These are phyloP conservation scores for Austroboletus olivaceoglutinosus DNA, from an alignment of 1,284 basidiomycete genomes.

Conservation along the genomic window DNA sequence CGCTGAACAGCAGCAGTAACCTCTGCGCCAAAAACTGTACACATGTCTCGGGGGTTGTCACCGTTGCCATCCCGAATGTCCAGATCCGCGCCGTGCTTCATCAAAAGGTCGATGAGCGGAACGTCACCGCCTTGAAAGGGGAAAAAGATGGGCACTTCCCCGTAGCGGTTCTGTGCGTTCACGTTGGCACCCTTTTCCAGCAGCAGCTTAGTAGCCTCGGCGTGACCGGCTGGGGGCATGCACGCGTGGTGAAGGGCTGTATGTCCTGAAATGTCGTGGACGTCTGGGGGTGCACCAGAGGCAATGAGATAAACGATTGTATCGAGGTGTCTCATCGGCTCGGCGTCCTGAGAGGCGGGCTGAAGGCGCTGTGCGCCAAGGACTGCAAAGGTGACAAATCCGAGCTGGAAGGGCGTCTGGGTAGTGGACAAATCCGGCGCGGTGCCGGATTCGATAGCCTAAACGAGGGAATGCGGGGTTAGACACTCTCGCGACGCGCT, in stretches of 20 bases:
- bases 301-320: constrained; percentile 44
- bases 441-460: constrained; percentile 40
- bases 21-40: constrained; percentile 40
- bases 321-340: constrained; percentile 32
- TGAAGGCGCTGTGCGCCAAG: constrained; percentile 44
- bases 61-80: constrained; percentile 49
- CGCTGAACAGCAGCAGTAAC: constrained; percentile 47
- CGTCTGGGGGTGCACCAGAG: constrained; percentile 41
- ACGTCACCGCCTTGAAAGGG: constrained; percentile 39
- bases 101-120: constrained; percentile 41
- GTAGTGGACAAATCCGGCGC: constrained; percentile 43
- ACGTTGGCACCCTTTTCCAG: constrained; percentile 45
- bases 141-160: constrained; percentile 42
- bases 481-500: neutral
- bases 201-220: constrained; percentile 38
- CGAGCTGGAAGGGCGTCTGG: constrained; percentile 47
- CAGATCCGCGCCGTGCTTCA: constrained; percentile 49
- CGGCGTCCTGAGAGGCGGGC: neutral
- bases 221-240: constrained; percentile 27
- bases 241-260: constrained; percentile 50
- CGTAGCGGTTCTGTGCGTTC: constrained; percentile 47
- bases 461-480: neutral
- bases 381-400: constrained; percentile 46
- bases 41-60: constrained; percentile 33
- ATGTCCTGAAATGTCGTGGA: constrained; percentile 47